Evolutionary conservation across 768 basidiomycete species (phyloP), one percentile per base, ranked within the genome.

Genomic region (Boletus sensibilis): DNA sequence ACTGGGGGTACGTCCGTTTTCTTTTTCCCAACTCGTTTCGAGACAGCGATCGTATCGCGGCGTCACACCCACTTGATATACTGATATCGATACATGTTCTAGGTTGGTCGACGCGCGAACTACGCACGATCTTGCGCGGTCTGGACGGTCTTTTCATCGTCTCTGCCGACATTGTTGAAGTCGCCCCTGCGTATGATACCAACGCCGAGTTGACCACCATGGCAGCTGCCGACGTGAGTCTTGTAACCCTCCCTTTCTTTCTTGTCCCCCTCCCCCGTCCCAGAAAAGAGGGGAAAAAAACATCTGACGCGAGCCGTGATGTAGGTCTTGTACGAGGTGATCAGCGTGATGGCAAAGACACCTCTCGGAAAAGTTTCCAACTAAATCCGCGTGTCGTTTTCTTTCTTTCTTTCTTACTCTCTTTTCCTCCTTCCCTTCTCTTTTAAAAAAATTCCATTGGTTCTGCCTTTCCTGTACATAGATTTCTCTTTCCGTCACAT

Each of bases 81-180:
- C n/a, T 23, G 16, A 54, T 25, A 14, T 11, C 4, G 23, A 27
- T 35, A 5, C 34, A 13, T 12, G 11, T 35, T 33, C 20, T 37
- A 71, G 71, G 69, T 11, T 92, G 89, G 90, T 87, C 89, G 5
- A 90, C 90, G 8, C 85, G 91, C 55, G 90, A 93, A 71, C 74
- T 92, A 49, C 84, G 88, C 47, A 83, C 85, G 8, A 88, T 92
- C 64, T 71, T 92, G 55, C 77, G 90, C 46, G 90, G 90, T 20
- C 72, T 93, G 14, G 85, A 86, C 52, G 89, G 90, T 14, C 76
- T 92, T 50, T 76, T 83, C 56, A 85, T 93, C 58, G 88, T 92
- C 44, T 89, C 85, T 37, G 88, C 86, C 10, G 91, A 93, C 67
- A 83, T 93, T 42, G 91, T 93, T 44, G 91, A 93, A 67, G 91